These are phyloP conservation scores for Calonectria pseudoturangicola DNA, from an alignment of 2,329 filamentous ascomycete species.

Conservation along the genomic window DNA sequence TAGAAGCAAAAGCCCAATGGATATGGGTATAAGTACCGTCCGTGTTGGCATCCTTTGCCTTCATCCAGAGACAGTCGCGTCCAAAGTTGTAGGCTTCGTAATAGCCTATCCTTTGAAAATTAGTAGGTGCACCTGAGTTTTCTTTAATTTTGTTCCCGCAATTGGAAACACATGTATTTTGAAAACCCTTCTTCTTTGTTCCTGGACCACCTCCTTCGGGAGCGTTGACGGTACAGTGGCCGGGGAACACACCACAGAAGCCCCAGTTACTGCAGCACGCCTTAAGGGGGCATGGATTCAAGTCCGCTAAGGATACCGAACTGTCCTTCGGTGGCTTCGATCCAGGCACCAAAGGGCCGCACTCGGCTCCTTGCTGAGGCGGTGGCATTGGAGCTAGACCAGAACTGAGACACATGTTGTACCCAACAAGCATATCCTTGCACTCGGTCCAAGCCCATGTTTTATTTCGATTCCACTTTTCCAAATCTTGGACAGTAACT, in stretches of 20 bases:
- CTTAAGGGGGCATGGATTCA: not conserved
- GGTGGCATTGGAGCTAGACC: not conserved
- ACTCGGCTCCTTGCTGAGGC: not conserved
- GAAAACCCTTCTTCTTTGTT: not conserved
- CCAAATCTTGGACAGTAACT: slow-evolving; percentile 44
- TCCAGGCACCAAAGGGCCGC: not conserved
- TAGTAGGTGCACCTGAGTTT: not conserved
- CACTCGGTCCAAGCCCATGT: slow-evolving; percentile 54
- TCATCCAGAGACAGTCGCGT: not conserved
- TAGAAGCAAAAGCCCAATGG: slow-evolving; percentile 2
- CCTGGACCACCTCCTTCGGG: not conserved
- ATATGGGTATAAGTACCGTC: not conserved
- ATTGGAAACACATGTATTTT: not conserved
- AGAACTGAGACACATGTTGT: slow-evolving; percentile 35
- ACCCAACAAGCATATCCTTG: slow-evolving; percentile 25
- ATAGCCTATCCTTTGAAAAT: not conserved
- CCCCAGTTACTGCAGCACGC: not conserved
- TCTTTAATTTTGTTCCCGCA: not conserved
- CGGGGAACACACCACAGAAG: not conserved
- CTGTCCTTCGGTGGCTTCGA: not conserved
- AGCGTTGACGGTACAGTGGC: not conserved
- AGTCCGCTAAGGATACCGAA: not conserved
- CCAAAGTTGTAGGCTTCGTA: not conserved
- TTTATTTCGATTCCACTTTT: slow-evolving; percentile 52
- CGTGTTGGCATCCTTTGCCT: not conserved